Percentiles rank a stretch among this genome's conserved stretches.
phyloP scores from a whole-genome alignment of 2,329 filamentous ascomycete genomes.

The Aspergillus fumigatus region DNA sequence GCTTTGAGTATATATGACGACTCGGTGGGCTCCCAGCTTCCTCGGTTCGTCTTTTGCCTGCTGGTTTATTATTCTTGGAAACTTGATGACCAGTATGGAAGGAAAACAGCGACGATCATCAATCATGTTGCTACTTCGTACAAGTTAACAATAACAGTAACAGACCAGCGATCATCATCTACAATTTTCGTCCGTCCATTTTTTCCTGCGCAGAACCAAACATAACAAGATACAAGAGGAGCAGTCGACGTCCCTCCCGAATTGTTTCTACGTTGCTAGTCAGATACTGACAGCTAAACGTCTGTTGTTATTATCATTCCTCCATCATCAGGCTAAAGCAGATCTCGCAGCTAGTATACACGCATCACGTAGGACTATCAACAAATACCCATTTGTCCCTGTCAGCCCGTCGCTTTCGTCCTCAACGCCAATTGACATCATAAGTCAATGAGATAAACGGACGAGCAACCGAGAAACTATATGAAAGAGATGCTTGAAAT shows the following conservation, averaged over 20 bases:
- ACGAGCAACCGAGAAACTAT: conserved; percentile 6
- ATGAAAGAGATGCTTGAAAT: conserved; percentile 1
- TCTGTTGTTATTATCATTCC: no score
- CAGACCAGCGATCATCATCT: neutral
- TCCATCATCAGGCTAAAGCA: neutral
- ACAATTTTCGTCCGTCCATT: no score
- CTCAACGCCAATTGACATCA: neutral
- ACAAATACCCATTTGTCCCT: neutral
- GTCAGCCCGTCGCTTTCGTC: neutral
- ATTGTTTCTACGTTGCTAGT: no score
- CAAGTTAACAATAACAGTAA: neutral
- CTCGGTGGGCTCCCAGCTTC: neutral
- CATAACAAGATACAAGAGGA: no score
- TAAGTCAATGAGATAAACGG: neutral
- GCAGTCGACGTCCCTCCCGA: no score
- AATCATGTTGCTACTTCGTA: neutral
- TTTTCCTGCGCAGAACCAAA: no score
- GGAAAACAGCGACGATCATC: neutral
- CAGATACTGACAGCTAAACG: neutral
- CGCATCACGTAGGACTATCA: neutral
- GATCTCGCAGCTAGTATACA: neutral
- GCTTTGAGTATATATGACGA: neutral
- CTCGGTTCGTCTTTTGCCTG: neutral
- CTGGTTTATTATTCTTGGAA: neutral
- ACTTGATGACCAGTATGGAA: neutral